phyloP scores from a whole-genome alignment of 129 eudicot genomes.

The Rutidosis leptorrhynchoides region DNA sequence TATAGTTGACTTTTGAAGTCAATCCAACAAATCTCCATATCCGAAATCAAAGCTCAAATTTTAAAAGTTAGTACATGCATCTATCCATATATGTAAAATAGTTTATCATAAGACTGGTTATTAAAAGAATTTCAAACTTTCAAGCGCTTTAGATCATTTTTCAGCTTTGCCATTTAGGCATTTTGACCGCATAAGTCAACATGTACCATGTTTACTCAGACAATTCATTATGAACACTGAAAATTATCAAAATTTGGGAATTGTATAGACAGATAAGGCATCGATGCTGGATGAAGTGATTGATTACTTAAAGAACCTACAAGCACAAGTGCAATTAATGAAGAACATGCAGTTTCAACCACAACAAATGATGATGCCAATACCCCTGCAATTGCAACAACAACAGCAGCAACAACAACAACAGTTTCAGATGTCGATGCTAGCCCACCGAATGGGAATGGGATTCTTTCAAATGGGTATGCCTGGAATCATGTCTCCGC shows the following conservation, averaged over 20 bases:
- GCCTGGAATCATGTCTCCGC: slow-evolving; percentile 47
- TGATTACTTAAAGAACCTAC: slow-evolving; percentile 77
- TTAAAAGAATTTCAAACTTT: neutral
- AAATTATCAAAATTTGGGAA: slow-evolving; percentile 19
- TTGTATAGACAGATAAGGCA: slow-evolving; percentile 80
- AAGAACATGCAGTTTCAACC: slow-evolving; percentile 56
- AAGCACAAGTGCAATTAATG: slow-evolving; percentile 84
- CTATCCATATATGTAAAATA: neutral
- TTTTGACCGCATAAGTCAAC: slow-evolving; percentile 30
- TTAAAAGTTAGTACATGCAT: slow-evolving; percentile 1
- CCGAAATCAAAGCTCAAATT: neutral
- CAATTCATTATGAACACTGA: neutral
- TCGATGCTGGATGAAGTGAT: slow-evolving; percentile 95
- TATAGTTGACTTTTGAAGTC: slow-evolving; percentile 21
- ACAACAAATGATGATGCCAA: slow-evolving; percentile 55
- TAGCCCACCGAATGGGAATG: slow-evolving; percentile 81
- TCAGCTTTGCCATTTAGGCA: neutral
- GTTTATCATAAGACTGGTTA: neutral
- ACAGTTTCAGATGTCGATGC: slow-evolving; percentile 70
- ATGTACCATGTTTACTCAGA: neutral
- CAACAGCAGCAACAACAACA: slow-evolving; percentile 50
- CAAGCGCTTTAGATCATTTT: neutral
- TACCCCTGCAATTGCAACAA: slow-evolving; percentile 32
- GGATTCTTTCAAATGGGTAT: slow-evolving; percentile 69
- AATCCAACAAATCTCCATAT: slow-evolving; percentile 16